Evolutionary conservation across 805 yeast genomes (phyloP).

Genomic region (Maudiozyma bulderi): DNA sequence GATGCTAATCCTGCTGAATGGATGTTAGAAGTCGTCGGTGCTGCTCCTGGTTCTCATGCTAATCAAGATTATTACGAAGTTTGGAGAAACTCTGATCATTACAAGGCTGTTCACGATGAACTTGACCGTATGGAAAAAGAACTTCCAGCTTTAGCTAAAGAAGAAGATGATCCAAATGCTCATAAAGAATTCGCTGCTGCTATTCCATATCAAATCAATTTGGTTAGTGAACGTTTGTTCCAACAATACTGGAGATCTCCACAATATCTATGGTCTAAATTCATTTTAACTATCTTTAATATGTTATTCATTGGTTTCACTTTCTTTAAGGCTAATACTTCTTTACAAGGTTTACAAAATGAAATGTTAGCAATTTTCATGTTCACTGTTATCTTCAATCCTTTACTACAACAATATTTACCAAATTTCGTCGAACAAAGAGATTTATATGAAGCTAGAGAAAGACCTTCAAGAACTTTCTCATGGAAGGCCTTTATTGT

Average conservation of each 20-base stretch:
- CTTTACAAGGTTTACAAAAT: constrained; percentile 67
- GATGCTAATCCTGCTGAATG: constrained; percentile 80
- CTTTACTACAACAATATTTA: constrained; percentile 51
- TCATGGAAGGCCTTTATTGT: constrained; percentile 54
- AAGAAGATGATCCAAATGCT: constrained; percentile 26
- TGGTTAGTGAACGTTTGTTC: constrained; percentile 46
- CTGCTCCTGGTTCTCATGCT: constrained; percentile 73
- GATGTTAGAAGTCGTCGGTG: constrained; percentile 83
- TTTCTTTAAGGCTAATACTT: constrained; percentile 55
- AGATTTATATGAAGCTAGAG: constrained; percentile 61
- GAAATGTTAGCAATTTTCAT: constrained; percentile 72
- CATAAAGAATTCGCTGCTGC: constrained; percentile 37
- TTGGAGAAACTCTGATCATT: constrained; percentile 65
- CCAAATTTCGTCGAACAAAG: constrained; percentile 56
- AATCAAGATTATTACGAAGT: constrained; percentile 64
- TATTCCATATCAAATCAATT: constrained; percentile 31
- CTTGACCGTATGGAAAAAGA: constrained; percentile 57
- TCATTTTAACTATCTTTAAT: constrained; percentile 42
- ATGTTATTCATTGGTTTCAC: constrained; percentile 68
- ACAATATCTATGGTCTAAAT: constrained; percentile 50
- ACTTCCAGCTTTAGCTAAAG: constrained; percentile 26
- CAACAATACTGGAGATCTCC: constrained; percentile 66
- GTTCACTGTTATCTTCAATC: constrained; percentile 48
- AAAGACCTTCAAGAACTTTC: constrained; percentile 63
- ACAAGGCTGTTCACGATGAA: constrained; percentile 47